phyloP scores from a whole-genome alignment of 768 basidiomycete species.

The Strobilomyces confusus region DNA sequence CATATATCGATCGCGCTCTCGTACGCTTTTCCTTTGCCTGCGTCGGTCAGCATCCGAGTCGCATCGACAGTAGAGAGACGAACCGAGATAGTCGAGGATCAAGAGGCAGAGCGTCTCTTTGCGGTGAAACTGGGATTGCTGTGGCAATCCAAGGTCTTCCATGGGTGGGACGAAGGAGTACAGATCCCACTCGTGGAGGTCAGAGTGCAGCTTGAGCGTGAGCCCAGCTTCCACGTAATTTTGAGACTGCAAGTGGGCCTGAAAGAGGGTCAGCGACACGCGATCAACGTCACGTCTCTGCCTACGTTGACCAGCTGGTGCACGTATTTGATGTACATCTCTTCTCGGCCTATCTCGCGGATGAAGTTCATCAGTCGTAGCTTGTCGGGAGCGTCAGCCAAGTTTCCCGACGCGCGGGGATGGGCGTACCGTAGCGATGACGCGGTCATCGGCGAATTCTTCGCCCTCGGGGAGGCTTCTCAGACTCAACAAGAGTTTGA shows the following conservation, averaged over 20 bases:
- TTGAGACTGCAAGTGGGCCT: conserved; percentile 87
- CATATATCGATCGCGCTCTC: conserved; percentile 92
- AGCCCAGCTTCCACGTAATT: conserved; percentile 92
- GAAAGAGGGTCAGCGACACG: conserved; percentile 14
- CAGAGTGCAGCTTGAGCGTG: conserved; percentile 90
- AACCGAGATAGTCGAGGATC: conserved; percentile 92
- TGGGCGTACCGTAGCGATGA: conserved; percentile 74
- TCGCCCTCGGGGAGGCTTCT: conserved; percentile 88
- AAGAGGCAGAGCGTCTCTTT: conserved; percentile 90
- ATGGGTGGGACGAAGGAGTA: conserved; percentile 79
- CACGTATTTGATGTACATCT: conserved; percentile 95
- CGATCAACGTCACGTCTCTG: neutral
- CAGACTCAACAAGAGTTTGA: conserved; percentile 83
- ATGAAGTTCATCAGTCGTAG: conserved; percentile 93
- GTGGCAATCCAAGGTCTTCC: conserved; percentile 85
- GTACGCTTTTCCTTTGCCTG: conserved; percentile 97
- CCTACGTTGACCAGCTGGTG: conserved; percentile 89
- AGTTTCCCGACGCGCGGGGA: neutral
- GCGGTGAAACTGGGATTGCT: conserved; percentile 90
- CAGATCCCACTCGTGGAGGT: conserved; percentile 88
- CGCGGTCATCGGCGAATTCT: conserved; percentile 91
- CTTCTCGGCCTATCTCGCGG: conserved; percentile 83
- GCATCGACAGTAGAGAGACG: conserved; percentile 13
- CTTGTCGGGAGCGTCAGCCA: conserved; percentile 40
- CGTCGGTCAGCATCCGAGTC: conserved; percentile 1